These are phyloP conservation scores for Metschnikowia similis DNA, from an alignment of 805 yeast species.

Conservation along the genomic window DNA sequence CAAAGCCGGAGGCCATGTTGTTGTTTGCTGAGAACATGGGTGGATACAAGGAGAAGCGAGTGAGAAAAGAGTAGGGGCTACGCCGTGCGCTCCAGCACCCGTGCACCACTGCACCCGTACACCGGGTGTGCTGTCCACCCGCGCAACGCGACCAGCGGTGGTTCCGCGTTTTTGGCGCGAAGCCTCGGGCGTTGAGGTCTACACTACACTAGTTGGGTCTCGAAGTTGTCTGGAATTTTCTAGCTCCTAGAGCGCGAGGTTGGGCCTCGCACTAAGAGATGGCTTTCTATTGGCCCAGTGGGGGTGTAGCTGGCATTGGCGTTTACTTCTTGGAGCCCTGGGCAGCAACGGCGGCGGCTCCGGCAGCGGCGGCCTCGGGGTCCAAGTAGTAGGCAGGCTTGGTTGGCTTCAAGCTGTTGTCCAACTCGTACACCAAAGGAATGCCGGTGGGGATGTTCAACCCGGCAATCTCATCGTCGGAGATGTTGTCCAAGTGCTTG, in stretches of 20 bases:
- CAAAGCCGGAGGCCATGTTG: conserved; percentile 1
- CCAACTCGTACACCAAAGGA: conserved; percentile 95
- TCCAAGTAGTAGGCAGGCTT: conserved; percentile 95
- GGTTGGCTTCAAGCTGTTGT: conserved; percentile 78
- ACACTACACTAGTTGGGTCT: neutral
- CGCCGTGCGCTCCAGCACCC: neutral
- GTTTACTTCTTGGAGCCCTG: conserved; percentile 60
- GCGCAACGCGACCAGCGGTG: too few species aligned
- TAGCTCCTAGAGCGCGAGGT: too few species aligned
- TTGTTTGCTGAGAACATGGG: conserved; percentile 10
- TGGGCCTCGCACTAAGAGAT: too few species aligned
- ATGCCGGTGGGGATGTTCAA: conserved; percentile 98
- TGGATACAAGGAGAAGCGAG: neutral
- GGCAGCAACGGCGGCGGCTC: conserved; percentile 98
- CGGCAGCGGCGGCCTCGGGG: conserved; percentile 99
- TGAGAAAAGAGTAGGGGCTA: neutral
- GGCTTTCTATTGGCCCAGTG: too few species aligned
- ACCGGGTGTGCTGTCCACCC: neutral
- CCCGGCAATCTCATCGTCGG: conserved; percentile 88
- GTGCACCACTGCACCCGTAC: neutral
- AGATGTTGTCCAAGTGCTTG: conserved; percentile 89
- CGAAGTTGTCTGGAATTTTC: too few species aligned
- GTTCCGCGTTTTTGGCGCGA: too few species aligned
- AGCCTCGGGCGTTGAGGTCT: too few species aligned
- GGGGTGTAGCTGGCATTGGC: too few species aligned